Evolutionary conservation across 2,329 filamentous ascomycete species (phyloP), one percentile per base, ranked within the genome.

Genomic region (Phyllosticta citriasiana): DNA sequence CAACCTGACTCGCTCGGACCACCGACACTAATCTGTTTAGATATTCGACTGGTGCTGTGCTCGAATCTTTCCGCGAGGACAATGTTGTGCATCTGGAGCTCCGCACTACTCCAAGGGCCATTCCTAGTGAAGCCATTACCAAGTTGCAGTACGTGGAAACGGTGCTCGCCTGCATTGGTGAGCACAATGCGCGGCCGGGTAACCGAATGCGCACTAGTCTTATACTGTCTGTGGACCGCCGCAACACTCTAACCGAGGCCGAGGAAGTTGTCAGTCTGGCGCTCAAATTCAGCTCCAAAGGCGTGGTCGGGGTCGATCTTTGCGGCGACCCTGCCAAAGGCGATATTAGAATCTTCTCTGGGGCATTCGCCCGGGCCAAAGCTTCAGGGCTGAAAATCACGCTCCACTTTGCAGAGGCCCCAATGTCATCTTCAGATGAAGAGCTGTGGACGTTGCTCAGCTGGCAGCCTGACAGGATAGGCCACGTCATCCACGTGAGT

Each of bases 51-150:
- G 77, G 74, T 52, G 80, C 82, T 4, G 88, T 92, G 8, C 59
- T 74, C 59, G 64, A 67, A 35, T 71, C 53, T 67, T 95, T 94
- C 68, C 78, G 82, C 57, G 71, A 73, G 26, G 89, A 94, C 68
- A 88, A 88, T 40, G 86, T 93, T 16, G 79, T 83, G 61, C 93
- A 94, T 69, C 80, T 92, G 12, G 90, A 95, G 71, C 81, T 94
- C 25, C 84, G 90, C 53, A 93, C 89, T 0, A 94, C 89, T 1
- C 90, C 90, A 0, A 83, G 90, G 59, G 79, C 81, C 1, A 82
- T 87, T 35, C 77, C 80, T 2, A 70, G 73, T 0, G 76, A 77
- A 5, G 73, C 73, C 14, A 75, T 89, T 50, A 82, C 84, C 25
- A 84, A 85, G 64, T 80, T 81, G 3, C 76, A 78, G 59, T 93